Base-by-base conservation (phyloP, 129 eudicot species). In the Deinandra increscens region DNA sequence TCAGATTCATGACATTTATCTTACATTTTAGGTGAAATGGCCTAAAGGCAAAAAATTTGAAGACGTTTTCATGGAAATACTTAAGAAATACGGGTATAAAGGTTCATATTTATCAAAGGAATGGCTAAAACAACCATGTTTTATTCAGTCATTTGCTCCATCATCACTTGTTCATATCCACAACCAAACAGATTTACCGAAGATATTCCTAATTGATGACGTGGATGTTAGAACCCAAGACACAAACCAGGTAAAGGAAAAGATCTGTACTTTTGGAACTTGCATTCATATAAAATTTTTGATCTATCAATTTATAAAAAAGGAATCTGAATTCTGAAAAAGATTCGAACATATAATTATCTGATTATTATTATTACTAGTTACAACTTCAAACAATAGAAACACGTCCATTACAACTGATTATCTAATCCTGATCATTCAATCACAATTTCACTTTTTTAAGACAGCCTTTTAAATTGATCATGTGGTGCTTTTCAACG, bases 131-230 rank as follows among this genome's bases (percentile, higher is more conserved):
- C 87, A 87, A 76, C 99, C 99, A 20, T 91, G 83, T 70, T 94
- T 94, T 79, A 83, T 94, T 59, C 97, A 94, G 84, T 94, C 99
- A 14, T 94, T 89, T 61, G 97, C 99, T 15, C 99, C 99, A 18
- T 84, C 93, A 29, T 87, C 99, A 51, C 99, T 94, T 49, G 78
- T 86, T 54, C 81, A 85, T 51, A 80, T 87, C 69, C 85, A 93
- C 10, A 87, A 94, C 74, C 81, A 45, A 67, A 94, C 99, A 2
- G 91, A 94, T 61, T 77, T 94, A 45, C 99, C 99, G 11, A 94
- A 94, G 74, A 79, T 94, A 71, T 85, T 94, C 60, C 82, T 94
- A 38, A 94, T 94, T 55, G 97, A 85, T 72, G 81, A 94, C 53
- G 71, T 78, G 9, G 54, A 65, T 69, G 81, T 82, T 4, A 88